Conservation (phyloP, 2,329 filamentous ascomycete species). For the Furcasterigmium sp. region DNA sequence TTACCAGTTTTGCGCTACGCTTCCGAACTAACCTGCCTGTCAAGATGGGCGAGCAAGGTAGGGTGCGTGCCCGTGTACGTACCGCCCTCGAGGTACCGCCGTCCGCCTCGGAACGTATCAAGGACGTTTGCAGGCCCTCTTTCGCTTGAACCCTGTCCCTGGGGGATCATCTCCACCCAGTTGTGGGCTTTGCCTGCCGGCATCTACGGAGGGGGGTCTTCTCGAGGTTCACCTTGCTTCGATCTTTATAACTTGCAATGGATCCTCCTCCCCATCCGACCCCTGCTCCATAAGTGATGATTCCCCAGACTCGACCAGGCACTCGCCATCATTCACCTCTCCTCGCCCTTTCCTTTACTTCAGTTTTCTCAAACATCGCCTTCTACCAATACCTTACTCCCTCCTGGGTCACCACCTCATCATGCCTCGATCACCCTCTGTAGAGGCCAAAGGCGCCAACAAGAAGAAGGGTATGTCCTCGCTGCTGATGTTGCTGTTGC, state of each 20-base stretch:
- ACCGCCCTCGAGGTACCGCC: no score
- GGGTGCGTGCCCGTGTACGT: no score
- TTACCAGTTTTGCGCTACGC: not conserved
- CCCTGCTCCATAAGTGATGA: constrained; percentile 6
- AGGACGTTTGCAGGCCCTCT: no score
- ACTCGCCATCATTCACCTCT: constrained; percentile 2
- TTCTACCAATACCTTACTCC: not conserved
- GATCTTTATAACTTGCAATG: not conserved
- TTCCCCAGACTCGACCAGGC: constrained; percentile 6
- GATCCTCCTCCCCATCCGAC: constrained; percentile 2
- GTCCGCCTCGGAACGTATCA: no score
- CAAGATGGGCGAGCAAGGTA: no score
- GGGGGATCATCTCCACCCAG: no score
- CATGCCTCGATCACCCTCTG: constrained; percentile 37
- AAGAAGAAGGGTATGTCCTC: constrained; percentile 43
- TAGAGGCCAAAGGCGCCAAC: constrained; percentile 32
- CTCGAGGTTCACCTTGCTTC: no score
- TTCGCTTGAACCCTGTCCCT: no score
- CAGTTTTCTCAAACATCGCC: constrained; percentile 1
- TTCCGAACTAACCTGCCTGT: constrained; percentile 1
- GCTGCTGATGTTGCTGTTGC: no score
- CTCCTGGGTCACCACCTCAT: constrained; percentile 6
- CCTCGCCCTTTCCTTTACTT: constrained; percentile 4
- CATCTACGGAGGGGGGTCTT: no score
- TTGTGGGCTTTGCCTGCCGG: no score